Base-by-base conservation (phyloP, 202 grass and related monocot genomes). In the Setaria viridis region DNA sequence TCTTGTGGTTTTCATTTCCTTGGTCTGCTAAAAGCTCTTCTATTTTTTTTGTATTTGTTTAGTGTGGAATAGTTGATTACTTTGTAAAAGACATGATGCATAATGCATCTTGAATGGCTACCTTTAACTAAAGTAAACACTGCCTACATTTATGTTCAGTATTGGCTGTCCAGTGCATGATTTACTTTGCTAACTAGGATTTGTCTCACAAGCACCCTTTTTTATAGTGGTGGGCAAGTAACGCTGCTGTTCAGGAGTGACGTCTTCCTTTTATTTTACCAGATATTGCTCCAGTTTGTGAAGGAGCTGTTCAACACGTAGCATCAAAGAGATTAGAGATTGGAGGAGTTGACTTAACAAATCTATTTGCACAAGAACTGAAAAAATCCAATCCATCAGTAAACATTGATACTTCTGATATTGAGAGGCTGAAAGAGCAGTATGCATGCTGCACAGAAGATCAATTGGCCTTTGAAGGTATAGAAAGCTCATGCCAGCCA, bases 301-400 rank as follows among this genome's bases (percentile, higher is more conserved):
- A 99, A 91, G 97, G 97, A 81, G 97, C 97, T 87, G 97, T 99
- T 87, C 93, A 99, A 49, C 97, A 95, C 20, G 79, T 99, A 67
- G 94, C 90, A 11, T 97, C 94, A 0, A 99, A 94, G 55, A 97
- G 94, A 86, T 88, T 99, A 90, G 90, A 97, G 82, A 85, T 97
- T 79, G 97, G 97, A 30, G 97, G 97, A 78, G 84, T 88, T 87
- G 94, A 99, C 83, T 95, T 97, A 87, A 99, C 97, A 87, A 93
- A 93, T 58, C 87, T 99, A 59, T 90, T 99, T 81, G 90, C 87
- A 15, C 86, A 83, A 91, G 88, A 99, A 83, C 85, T 99, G 74
- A 82, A 90, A 46, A 99, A 94, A 79, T 94, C 94, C 25, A 97
- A 99, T 74, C 90, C 92, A 72, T 94, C 64, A 86, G 71, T 93